Percentiles rank a stretch among this genome's conserved stretches.
These are phyloP conservation scores for Laburnicola sp. DNA, from an alignment of 2,329 filamentous ascomycete genomes.

Conservation along the genomic window DNA sequence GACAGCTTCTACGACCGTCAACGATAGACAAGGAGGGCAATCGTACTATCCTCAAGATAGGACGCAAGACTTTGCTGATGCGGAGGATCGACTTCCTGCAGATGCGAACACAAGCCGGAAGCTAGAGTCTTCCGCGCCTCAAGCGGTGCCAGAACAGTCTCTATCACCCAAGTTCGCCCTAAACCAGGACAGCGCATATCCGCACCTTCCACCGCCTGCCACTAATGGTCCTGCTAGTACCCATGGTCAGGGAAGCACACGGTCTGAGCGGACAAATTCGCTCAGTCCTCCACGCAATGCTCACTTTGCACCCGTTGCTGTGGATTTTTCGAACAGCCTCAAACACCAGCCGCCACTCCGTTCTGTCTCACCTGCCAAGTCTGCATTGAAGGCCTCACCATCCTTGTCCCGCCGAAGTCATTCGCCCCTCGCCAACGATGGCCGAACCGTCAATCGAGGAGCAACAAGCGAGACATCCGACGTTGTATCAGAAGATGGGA, in stretches of 20 bases:
- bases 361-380: conserved; percentile 76
- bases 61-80: conserved; percentile 51
- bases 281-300: conserved; percentile 68
- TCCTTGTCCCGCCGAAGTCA: conserved; percentile 52
- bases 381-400: conserved; percentile 69
- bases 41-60: neutral
- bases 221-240: conserved; percentile 11
- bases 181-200: conserved; percentile 36
- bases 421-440: conserved; percentile 56
- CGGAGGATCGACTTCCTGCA: conserved; percentile 41
- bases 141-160: conserved; percentile 9
- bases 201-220: conserved; percentile 20
- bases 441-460: conserved; percentile 49
- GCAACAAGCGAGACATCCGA: conserved; percentile 61
- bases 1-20: neutral
- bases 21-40: neutral
- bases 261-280: conserved; percentile 44
- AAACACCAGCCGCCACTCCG: conserved; percentile 71
- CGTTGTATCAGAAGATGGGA: conserved; percentile 52
- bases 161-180: conserved; percentile 25
- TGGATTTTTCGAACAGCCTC: conserved; percentile 56
- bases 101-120: conserved; percentile 25
- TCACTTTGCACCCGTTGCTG: conserved; percentile 64
- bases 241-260: conserved; percentile 24
- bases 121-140: conserved; percentile 16